Base-by-base conservation (phyloP, 176 grass and related monocot species). In the Pharus latifolius region DNA sequence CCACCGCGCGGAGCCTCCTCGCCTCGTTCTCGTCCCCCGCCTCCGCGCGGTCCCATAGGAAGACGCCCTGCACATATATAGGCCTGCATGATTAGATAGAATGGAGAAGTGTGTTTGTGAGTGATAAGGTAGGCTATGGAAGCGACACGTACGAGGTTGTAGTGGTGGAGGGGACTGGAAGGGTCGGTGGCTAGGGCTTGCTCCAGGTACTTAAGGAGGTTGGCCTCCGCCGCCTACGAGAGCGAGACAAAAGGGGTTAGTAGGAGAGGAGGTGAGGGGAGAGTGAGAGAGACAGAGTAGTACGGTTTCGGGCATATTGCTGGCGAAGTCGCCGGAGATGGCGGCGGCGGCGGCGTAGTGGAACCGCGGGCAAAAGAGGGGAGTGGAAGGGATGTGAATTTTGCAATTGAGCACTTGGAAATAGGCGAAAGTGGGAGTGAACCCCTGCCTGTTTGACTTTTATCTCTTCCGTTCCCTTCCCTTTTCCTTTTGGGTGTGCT, bases 11-110 rank as follows among this genome's bases (percentile, higher is more conserved):
- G 10, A 87, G 63, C 31, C 63, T 42, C 68, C 41, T 75, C 29
- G 64, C 61, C 24, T 85, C 90, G 7, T 82, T 85, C 57, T 63
- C 74, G 2, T 28, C 46, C 45, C 61, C 72, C 34, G 60, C 81
- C 37, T 85, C 85, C 31, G 67, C 78, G 16, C 49, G 80, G 61
- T 71, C 54, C 91, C 91, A 95, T 46, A 95, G 58, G 70, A 87
- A 90, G 35, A 81, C n/a, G 2, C 83, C 91, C 86, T 90, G 63
- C 56, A 80, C 27, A 37, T 23, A 19, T 51, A 7, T 31, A 63
- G 67, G 41, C 49, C 47, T 16, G 7, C 34, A 47, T 2, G 41
- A 34, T 72, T 20, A 57, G 19, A 16, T 38, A 7, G 51, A 61
- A 63, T 26, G 37, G 65, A 53, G 50, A 71, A 10, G 33, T n/a